Evolutionary conservation across 306 rosid species (phyloP).

Genomic region (Mimosa bimucronata): DNA sequence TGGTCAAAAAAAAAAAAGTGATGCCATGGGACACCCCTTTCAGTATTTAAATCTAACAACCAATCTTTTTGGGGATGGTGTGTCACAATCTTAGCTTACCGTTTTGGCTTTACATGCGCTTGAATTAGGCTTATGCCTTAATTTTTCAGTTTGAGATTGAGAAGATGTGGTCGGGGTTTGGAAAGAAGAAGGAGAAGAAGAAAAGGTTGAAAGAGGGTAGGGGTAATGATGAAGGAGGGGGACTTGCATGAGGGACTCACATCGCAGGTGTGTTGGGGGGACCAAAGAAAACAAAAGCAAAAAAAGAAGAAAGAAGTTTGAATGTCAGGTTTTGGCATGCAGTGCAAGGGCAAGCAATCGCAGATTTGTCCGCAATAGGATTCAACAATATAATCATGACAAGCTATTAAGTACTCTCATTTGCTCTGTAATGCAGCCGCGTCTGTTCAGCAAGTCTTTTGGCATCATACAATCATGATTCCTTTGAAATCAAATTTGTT

Average conservation of each 20-base stretch:
- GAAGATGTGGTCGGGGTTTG: neutral
- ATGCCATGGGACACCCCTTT: neutral
- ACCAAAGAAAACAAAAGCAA: neutral
- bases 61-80: neutral
- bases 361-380: neutral
- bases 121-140: neutral
- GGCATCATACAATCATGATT: neutral
- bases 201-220: conserved; percentile 17
- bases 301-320: neutral
- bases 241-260: conserved; percentile 9
- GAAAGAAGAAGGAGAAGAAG: conserved; percentile 13
- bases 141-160: neutral
- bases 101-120: neutral
- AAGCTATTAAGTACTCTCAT: neutral
- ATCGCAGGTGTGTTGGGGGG: neutral
- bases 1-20: no score
- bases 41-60: neutral
- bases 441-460: neutral
- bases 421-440: neutral
- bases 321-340: conserved; percentile 28
- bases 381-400: conserved; percentile 7
- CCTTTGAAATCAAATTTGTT: neutral
- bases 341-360: conserved; percentile 21
- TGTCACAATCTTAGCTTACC: no score
- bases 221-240: conserved; percentile 35